Percentiles rank a stretch among this genome's conserved stretches.
Evolutionary conservation across 768 basidiomycete genomes (phyloP).

Genomic region (Pulveroboletus sp.): DNA sequence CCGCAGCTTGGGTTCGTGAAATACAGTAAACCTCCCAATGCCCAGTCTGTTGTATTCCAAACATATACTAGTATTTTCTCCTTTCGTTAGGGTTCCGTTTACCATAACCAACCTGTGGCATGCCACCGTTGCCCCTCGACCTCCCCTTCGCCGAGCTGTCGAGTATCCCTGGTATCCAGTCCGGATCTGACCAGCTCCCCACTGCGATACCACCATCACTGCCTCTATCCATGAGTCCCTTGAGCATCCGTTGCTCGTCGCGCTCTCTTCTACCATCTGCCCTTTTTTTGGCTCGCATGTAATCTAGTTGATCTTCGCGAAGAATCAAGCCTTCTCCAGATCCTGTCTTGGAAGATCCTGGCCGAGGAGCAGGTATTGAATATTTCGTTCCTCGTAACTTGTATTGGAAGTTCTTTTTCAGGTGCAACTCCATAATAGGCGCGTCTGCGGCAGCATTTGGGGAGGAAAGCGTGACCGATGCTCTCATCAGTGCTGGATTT

Average conservation of each 20-base stretch:
- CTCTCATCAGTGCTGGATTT: constrained; percentile 84
- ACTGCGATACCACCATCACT: constrained; percentile 51
- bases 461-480: constrained; percentile 82
- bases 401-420: constrained; percentile 96
- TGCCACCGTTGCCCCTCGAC: constrained; percentile 51
- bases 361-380: constrained; percentile 87
- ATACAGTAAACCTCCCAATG: background rate
- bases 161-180: constrained; percentile 86
- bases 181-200: constrained; percentile 92
- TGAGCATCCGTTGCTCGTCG: constrained; percentile 68
- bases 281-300: constrained; percentile 75
- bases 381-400: constrained; percentile 88
- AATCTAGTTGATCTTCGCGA: constrained; percentile 91
- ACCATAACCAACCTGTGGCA: constrained; percentile 88
- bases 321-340: constrained; percentile 81
- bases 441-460: constrained; percentile 58
- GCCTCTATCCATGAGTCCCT: constrained; percentile 52
- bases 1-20: constrained; percentile 73
- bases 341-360: constrained; percentile 83
- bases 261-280: constrained; percentile 72
- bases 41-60: constrained; percentile 15
- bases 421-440: constrained; percentile 81
- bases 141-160: constrained; percentile 69
- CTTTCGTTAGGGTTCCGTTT: constrained; percentile 87
- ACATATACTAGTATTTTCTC: constrained; percentile 42